Conservation (phyloP, 1,284 basidiomycete species). For the Boletellus sp. region DNA sequence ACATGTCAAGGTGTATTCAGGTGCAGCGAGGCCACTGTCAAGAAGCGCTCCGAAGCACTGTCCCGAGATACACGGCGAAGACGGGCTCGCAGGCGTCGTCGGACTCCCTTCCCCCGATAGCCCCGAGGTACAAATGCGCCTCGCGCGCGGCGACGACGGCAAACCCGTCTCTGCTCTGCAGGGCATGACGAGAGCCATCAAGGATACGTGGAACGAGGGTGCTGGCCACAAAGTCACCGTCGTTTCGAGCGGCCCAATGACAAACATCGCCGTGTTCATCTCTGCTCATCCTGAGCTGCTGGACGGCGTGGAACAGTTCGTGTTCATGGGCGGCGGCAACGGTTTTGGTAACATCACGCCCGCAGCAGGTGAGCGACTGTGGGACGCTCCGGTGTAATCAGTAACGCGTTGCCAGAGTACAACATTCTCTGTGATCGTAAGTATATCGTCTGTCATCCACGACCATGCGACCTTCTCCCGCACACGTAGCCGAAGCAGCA, state of each 20-base stretch:
- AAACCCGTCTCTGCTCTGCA: constrained; percentile 52
- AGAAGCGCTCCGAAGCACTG: constrained; percentile 45
- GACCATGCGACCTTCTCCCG: not conserved
- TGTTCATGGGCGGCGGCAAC: constrained; percentile 89
- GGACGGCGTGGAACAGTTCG: constrained; percentile 68
- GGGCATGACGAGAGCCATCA: constrained; percentile 61
- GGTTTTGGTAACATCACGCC: constrained; percentile 77
- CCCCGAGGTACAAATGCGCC: constrained; percentile 45
- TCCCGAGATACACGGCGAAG: constrained; percentile 75
- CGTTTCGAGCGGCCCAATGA: constrained; percentile 77
- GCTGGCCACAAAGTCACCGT: constrained; percentile 57
- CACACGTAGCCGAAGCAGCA: constrained; percentile 63
- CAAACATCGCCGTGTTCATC: constrained; percentile 79
- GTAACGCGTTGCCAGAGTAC: constrained; percentile 49
- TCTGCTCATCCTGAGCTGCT: constrained; percentile 68
- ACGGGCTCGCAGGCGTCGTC: constrained; percentile 78
- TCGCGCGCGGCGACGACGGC: constrained; percentile 42
- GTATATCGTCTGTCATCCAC: constrained; percentile 22
- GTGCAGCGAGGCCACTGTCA: constrained; percentile 64
- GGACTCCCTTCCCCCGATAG: constrained; percentile 54
- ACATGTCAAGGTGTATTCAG: constrained; percentile 60
- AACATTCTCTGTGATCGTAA: constrained; percentile 80
- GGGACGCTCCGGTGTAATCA: not conserved
- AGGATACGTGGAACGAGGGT: constrained; percentile 51
- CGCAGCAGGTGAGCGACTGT: constrained; percentile 53